Evolutionary conservation across 139 green algal genomes (phyloP), one percentile per base, ranked within the genome.

Genomic region (Axilococcus clingmanii): DNA sequence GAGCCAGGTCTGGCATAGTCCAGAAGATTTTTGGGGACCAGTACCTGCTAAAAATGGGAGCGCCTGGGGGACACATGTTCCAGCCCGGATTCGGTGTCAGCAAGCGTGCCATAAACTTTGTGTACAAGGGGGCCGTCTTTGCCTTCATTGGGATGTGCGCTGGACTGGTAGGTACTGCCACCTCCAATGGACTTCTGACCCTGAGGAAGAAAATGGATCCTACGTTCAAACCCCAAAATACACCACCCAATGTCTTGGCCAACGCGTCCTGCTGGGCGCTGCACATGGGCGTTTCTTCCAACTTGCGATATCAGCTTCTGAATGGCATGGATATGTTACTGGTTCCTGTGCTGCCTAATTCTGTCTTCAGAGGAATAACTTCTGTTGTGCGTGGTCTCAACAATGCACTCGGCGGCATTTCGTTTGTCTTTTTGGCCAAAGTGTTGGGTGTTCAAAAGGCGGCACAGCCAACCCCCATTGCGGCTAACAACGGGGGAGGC

Each of bases 251-350:
- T 47, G 57, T 94, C 2, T 23, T 92, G 1, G 69, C 77, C 57
- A 97, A 97, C 61, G 78, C 89, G 3, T 68, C 61, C 30, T 82
- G 77, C 29, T 97, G 89, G 89, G 80, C 74, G 2, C 37, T 84
- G 28, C 89, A 97, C 72, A 97, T 97, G 89, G 89, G 87, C 27
- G 7, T 96, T 8, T 88, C 71, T 62, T 80, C 69, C 55, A 97
- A 97, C 70, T 43, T 94, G 31, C 72, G 89, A 5, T 97, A 97
- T 66, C 89, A 97, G 72, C 48, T 80, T 30, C 67, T 97, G 16
- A 94, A 93, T 40, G 89, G 89, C 8, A 3, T 95, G 15, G 89
- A 97, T 65, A 80, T 80, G 72, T 71, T 83, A 35, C 51, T 94
- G 25, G 63, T 82, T 25, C 71, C 71, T 30, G 33, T 75, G n/a